Base-by-base conservation (phyloP, 441 rosid species). In the Brassica balearica region DNA sequence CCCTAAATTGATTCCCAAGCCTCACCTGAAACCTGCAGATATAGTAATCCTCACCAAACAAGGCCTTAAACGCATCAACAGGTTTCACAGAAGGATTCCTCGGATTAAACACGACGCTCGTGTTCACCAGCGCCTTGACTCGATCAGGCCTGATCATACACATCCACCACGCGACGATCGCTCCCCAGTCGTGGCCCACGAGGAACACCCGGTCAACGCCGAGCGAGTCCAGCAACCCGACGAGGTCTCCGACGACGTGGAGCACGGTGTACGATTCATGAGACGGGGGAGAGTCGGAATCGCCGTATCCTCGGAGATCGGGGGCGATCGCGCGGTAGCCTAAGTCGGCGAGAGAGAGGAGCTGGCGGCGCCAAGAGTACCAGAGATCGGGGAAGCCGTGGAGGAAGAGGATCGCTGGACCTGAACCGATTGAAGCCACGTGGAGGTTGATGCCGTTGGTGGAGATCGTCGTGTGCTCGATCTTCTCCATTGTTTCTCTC, bases 161-260 rank as follows among this genome's bases (percentile, higher is more conserved):
- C 17, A 90, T 60, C 74, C 78, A 71, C 94, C 94, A 90, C n/a
- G 94, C 88, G 0, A 88, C 58, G 0, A 76, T 3, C 2, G 94
- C 92, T 46, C 94, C 94, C 92, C 91, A 90, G 46, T 90, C 94
- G 71, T 90, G 94, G 0, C 91, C 92, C 36, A 88, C 92, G 83
- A 88, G 72, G 65, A 88, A 90, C 17, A 88, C 91, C 66, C 53
- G 80, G 12, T 85, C 90, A 7, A 86, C 69, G 2, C 84, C 87
- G 2, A 87, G 73, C 2, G 82, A 63, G 65, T 87, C 81, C 8
- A 90, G 78, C 4, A 90, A 83, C 17, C 90, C 94, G 29, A 90
- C 76, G 14, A 88, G 77, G 70, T 90, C 92, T n/a, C 91, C 92
- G 23, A 90, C 86, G 65, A 87, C 63, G 69, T 90, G 91, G 65